phyloP scores from a whole-genome alignment of 371 early-diverging fungal genomes.

The Mycotypha africana region DNA sequence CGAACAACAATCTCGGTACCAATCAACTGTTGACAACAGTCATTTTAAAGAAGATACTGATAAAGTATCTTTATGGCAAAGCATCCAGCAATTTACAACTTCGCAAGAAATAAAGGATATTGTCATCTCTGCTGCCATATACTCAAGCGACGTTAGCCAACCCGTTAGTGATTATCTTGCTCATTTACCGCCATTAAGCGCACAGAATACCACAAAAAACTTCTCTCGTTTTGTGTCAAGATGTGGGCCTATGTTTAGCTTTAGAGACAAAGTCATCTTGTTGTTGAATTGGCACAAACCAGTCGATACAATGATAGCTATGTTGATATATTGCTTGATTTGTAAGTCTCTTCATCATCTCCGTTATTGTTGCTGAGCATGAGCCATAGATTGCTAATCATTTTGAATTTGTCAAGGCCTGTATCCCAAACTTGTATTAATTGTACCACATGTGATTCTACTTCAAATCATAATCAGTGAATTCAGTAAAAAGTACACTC shows the following conservation, averaged over 20 bases:
- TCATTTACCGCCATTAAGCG: constrained; percentile 30
- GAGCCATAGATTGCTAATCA: too few relatives aligned
- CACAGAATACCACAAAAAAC: constrained; percentile 40
- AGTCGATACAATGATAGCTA: constrained; percentile 29
- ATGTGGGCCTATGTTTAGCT: constrained; percentile 39
- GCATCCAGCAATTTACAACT: constrained; percentile 6
- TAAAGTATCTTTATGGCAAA: background rate
- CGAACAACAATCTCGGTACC: background rate
- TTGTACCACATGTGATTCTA: constrained; percentile 30
- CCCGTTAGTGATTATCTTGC: constrained; percentile 30
- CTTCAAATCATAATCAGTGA: constrained; percentile 18
- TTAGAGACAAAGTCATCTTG: constrained; percentile 33
- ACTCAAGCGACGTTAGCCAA: constrained; percentile 21
- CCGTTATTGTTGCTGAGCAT: background rate
- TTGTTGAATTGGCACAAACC: constrained; percentile 44
- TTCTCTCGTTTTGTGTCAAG: constrained; percentile 40
- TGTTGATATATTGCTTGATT: constrained; percentile 29
- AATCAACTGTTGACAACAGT: background rate
- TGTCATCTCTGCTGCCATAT: constrained; percentile 36
- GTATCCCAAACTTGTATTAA: constrained; percentile 26
- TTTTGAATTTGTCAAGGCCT: too few relatives aligned
- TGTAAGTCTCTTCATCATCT: constrained; percentile 19
- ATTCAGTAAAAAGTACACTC: too few relatives aligned
- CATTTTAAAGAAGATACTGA: background rate
- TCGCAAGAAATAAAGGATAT: constrained; percentile 26